Base-by-base conservation (phyloP, 441 rosid species). In the Croton setiger region DNA sequence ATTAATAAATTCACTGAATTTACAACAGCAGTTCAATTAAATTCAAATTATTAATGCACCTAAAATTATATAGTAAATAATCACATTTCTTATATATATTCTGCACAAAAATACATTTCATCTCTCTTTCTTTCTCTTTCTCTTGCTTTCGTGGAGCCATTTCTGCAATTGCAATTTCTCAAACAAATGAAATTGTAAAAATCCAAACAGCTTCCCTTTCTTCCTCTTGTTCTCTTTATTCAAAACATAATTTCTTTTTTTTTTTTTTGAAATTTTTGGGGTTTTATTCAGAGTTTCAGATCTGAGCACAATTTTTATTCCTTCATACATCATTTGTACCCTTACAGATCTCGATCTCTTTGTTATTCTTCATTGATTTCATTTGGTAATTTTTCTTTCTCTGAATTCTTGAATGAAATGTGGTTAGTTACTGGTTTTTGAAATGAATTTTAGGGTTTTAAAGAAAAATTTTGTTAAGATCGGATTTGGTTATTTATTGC, bases 321-420 rank as follows among this genome's bases (percentile, higher is more conserved):
- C 45, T 54, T 62, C 21, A 33, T 27, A 27, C 36, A 54, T 35
- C 55, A 60, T 70, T 68, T 33, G 20, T 11, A 35, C 36, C 53
- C 36, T 57, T 67, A 57, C 72, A 67, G 83, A 83, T 87, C 88
- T 81, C 75, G 52, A 61, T 70, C 69, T 60, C 62, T 14, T 35
- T 31, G 45, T 47, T 21, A 10, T 48, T n/a, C 43, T 7, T 67
- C 60, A 27, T 49, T 45, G 27, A 52, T 67, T 78, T 52, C 31
- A 18, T 77, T 61, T 9, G 78, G 79, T 83, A 70, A 71, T 64
- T 23, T 21, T 44, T 37, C 47, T 13, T 54, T 44, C 55, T 17
- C 60, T 39, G 39, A 36, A 5, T 37, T 52, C 5, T 49, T 31
- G 9, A 27, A 21, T 67, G 45, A 56, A 75, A 69, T 64, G 67